Conservation (phyloP, 2,329 filamentous ascomycete genomes). For the Ilyonectria robusta region DNA sequence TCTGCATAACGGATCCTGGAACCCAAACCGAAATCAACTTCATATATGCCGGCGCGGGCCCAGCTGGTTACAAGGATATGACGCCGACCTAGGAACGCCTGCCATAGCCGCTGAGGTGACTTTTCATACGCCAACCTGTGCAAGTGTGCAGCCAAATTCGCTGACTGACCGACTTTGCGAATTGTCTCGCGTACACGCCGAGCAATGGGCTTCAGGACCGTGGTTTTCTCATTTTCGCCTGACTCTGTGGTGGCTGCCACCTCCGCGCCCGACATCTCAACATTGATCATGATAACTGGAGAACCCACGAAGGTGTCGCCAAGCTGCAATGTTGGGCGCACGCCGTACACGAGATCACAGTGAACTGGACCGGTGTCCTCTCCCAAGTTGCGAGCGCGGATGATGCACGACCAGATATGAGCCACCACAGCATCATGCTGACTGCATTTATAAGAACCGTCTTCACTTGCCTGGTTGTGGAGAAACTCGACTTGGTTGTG, state of each 20-base stretch:
- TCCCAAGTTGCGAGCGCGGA: constrained; percentile 35
- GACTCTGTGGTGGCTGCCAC: constrained; percentile 10
- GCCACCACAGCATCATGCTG: constrained; percentile 44
- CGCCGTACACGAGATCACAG: constrained; percentile 42
- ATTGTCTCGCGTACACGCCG: constrained; percentile 36
- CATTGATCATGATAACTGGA: constrained; percentile 43
- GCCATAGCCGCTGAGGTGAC: constrained; percentile 47
- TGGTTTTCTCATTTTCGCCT: not conserved
- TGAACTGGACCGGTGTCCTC: constrained; percentile 29
- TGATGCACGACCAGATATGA: constrained; percentile 47
- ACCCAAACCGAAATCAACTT: constrained; percentile 44
- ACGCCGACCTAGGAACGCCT: constrained; percentile 42
- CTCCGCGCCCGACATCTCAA: constrained; percentile 32
- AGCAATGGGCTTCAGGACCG: not conserved
- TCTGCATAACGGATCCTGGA: constrained; percentile 37
- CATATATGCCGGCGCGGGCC: constrained; percentile 45
- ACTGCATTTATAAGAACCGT: constrained; percentile 26
- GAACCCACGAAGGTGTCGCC: constrained; percentile 38
- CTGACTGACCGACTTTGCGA: constrained; percentile 6
- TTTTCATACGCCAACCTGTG: constrained; percentile 41
- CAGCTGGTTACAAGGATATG: constrained; percentile 47
- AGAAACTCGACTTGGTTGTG: constrained; percentile 33
- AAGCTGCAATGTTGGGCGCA: constrained; percentile 33
- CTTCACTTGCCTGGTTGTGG: constrained; percentile 1
- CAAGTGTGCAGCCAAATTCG: constrained; percentile 34